Evolutionary conservation across 192 early-diverging fungal species (phyloP), one percentile per base, ranked within the genome.

Genomic region (Lobosporangium transversale): DNA sequence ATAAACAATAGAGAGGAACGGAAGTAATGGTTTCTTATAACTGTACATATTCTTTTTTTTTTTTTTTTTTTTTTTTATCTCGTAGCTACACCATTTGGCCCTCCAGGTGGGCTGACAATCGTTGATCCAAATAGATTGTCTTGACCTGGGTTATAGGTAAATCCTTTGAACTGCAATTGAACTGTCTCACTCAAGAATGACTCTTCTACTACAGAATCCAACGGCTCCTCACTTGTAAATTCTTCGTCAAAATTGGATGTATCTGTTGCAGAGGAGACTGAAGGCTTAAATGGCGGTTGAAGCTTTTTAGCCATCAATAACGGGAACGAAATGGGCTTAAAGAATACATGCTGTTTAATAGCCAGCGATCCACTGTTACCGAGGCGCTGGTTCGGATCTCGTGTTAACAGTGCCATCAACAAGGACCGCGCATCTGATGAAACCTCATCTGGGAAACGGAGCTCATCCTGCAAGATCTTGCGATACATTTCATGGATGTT

Each of bases 241-340:
- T 97, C 96, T 60, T 94, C 92, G 70, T 98, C 97, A 90, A 98
- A 98, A 81, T 98, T 98, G 78, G 94, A 94, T 14, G 96, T 98
- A 73, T 98, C 97, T 47, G 88, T 88, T 4, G 94, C 93, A 32
- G 91, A 93, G 18, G 86, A 83, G 4, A 97, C 95, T 50, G 89
- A 90, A 21, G 95, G 95, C 79, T 96, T 95, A 86, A 95, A 97
- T 15, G 93, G 94, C 40, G 97, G 96, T 53, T 92, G 88, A 66
- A 96, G 87, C 81, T 97, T 95, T 79, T 96, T 94, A 40, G 89
- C 89, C 59, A 93, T 89, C n/a, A 98, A 83, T 49, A 87, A 88
- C 33, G 87, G 81, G 95, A 96, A 98, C 83, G 96, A 91, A 35
- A 97, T 93, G 24, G 90, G 88, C 32, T 89, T 86, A 87, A 98